Percentiles rank a stretch among this genome's conserved stretches.
These are phyloP conservation scores for Friedmanniomyces endolithicus DNA, from an alignment of 495 filamentous ascomycete genomes.

Conservation along the genomic window DNA sequence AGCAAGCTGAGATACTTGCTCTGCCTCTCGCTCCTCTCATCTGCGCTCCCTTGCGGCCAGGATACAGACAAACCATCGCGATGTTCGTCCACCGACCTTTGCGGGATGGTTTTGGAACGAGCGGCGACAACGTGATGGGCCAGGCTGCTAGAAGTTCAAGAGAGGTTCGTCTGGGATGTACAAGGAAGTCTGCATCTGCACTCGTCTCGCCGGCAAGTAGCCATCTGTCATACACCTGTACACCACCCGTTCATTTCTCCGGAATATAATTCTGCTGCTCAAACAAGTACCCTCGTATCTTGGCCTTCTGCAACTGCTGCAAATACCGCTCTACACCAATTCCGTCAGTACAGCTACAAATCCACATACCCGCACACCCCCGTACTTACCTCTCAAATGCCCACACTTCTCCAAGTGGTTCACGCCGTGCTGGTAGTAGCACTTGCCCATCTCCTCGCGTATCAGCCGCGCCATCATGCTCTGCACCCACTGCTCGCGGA, in stretches of 20 bases:
- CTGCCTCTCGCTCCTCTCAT: too few species aligned
- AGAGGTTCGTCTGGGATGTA: too few species aligned
- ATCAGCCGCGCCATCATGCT: conserved; percentile 95
- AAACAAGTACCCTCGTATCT: conserved; percentile 79
- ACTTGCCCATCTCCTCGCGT: conserved; percentile 88
- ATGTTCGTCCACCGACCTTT: too few species aligned
- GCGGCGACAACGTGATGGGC: too few species aligned
- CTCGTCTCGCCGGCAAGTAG: not conserved
- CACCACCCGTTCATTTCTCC: conserved; percentile 24
- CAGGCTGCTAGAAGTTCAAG: too few species aligned
- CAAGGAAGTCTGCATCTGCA: too few species aligned
- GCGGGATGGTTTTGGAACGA: too few species aligned
- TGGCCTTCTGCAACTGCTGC: conserved; percentile 69
- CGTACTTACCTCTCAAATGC: conserved; percentile 65
- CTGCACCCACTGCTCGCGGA: conserved; percentile 94
- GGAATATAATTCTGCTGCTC: conserved; percentile 79
- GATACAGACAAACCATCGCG: too few species aligned
- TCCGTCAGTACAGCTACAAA: not conserved
- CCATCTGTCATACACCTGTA: conserved; percentile 1
- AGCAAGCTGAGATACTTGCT: too few species aligned
- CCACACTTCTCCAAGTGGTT: conserved; percentile 98
- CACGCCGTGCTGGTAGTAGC: conserved; percentile 85
- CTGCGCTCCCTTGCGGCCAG: too few species aligned
- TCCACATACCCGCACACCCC: not conserved
- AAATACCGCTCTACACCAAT: conserved; percentile 69